Evolutionary conservation across 768 basidiomycete genomes (phyloP), one percentile per base, ranked within the genome.

Genomic region (Boletus tomentosulus): DNA sequence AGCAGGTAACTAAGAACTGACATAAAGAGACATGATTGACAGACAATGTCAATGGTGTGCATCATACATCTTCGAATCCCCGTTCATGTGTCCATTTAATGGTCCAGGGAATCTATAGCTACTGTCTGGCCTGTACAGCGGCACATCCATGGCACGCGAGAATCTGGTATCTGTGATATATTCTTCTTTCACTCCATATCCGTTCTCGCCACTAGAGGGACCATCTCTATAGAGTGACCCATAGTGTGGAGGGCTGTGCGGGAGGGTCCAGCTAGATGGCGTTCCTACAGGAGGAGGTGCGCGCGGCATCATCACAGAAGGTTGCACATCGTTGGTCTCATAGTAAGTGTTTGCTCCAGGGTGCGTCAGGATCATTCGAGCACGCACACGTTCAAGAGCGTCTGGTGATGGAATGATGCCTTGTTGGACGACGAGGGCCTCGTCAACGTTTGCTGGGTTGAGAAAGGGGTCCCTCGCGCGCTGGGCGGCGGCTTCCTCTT

Each of bases 301-400:
- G 11, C 37, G 27, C 2, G 37, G 41, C 12, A 8, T 11, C 42
- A 7, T 9, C 37, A 19, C 44, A 11, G 12, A 6, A 4, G n/a
- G 27, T 24, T 37, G 31, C 9, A 4, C 22, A 30, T 8, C 3
- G 15, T 49, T n/a, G 15, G 30, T 6, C 3, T 38, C 22, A 10
- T 44, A 13, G 22, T 42, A 24, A 42, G 41, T 4, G 2, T 22
- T 30, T 6, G 53, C 54, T 19, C 50, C 46, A 2, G 57, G 52
- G 0, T 48, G 7, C 12, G 53, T 37, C 27, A 57, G 48, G 13
- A 45, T 41, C 13, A 51, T 30, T 27, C 66, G 49, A 4, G 50
- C 57, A 5, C 39, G 56, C 22, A 51, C 61, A 8, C 57, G 58
- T 15, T 61, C 44, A 0, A 57, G 55, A 16, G 24, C 2, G 8